Evolutionary conservation across 768 basidiomycete genomes (phyloP), one percentile per base, ranked within the genome.

Genomic region (Mrakia gelida): DNA sequence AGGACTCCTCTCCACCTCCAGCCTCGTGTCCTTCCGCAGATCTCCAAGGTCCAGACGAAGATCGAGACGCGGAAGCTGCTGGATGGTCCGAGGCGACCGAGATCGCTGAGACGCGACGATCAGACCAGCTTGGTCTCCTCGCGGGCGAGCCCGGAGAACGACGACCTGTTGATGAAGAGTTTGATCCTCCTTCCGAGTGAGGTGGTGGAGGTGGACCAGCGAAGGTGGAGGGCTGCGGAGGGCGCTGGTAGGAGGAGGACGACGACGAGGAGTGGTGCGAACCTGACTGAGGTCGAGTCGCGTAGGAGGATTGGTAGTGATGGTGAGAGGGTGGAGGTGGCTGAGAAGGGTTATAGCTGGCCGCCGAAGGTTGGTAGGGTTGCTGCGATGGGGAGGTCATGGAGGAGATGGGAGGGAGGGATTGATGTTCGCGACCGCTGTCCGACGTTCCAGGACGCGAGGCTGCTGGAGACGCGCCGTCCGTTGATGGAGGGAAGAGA

Each of bases 341-440:
- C 7, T 34, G 67, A 3, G 7, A 41, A 13, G 67, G n/a, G 26
- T 21, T 18, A n/a, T 70, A n/a, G 41, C 41, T 41, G 23, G 41
- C 16, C 11, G 41, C 16, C 11, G 32, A 38, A 23, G 65, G 38
- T 28, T 41, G 26, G 38, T 70, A 38, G 38, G 38, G 67, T 11
- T 26, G 67, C 8, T 41, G 38, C 1, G 18, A 26, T 32, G 41
- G 38, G 21, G 67, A 26, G 34, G 67, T 43, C 34, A 41, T 70
- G 67, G 65, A 67, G 16, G 41, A 41, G 34, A 41, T 34, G 41
- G 34, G 67, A 70, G 67, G 67, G 26, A 70, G 67, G 13, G 67
- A 41, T 21, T 21, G 67, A n/a, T 18, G 67, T 52, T 52, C 49
- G 15, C 49, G 49, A 52, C 26, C 3, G n/a, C 28, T 28, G 26